Evolutionary conservation across 2,329 filamentous ascomycete genomes (phyloP).

Genomic region (Diaporthe caulivora): DNA sequence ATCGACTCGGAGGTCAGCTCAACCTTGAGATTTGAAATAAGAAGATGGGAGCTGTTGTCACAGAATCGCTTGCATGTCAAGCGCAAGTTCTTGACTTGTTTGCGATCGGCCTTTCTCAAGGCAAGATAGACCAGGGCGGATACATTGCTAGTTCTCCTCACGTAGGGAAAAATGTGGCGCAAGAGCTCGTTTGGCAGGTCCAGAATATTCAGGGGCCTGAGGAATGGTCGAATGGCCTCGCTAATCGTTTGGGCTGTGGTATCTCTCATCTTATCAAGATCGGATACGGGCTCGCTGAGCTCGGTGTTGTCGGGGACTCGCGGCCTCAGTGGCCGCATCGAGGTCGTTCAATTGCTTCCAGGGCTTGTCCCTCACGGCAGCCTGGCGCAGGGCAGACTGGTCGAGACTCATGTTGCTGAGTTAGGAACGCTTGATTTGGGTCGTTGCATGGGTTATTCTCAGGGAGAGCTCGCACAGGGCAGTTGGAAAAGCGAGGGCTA

Average conservation of each 20-base stretch:
- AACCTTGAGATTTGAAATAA: slow-evolving; percentile 37
- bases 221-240: not conserved
- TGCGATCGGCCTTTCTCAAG: not conserved
- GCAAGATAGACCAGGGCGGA: not conserved
- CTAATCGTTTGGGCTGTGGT: not conserved
- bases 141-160: not conserved
- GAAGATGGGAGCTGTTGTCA: slow-evolving; percentile 41
- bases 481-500: not conserved
- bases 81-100: slow-evolving; percentile 39
- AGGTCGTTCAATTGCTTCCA: not conserved
- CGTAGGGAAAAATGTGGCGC: not conserved
- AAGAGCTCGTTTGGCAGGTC: not conserved
- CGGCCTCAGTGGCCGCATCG: not conserved
- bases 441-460: not conserved
- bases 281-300: not conserved
- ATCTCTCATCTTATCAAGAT: not conserved
- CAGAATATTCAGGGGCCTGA: not conserved
- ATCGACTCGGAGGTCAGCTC: slow-evolving; percentile 37
- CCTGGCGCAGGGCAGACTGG: not conserved
- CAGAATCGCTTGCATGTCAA: slow-evolving; percentile 41
- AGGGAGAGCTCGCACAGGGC: not conserved
- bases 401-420: not conserved
- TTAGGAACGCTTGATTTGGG: not conserved
- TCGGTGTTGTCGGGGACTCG: not conserved
- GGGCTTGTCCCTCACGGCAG: not conserved